These are phyloP conservation scores for Capsicum pubescens DNA, from an alignment of 257 asterid genomes.

Conservation along the genomic window DNA sequence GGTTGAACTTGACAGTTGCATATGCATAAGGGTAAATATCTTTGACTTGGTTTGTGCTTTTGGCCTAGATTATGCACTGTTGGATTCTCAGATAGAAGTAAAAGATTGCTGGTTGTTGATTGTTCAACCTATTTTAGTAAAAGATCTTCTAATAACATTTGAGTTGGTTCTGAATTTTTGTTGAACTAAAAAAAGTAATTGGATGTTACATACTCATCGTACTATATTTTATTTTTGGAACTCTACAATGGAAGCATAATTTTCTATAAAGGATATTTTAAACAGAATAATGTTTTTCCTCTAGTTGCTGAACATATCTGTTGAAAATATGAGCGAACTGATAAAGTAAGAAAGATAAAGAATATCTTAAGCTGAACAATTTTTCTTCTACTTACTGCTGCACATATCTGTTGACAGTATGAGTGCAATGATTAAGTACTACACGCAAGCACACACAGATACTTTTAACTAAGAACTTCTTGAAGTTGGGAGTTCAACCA, in stretches of 20 bases:
- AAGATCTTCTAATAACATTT: not conserved
- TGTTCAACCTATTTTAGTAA: not conserved
- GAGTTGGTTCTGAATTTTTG: not conserved
- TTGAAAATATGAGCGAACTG: too few relatives aligned
- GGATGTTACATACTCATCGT: not conserved
- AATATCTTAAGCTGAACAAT: not conserved
- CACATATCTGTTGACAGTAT: not conserved
- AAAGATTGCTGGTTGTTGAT: not conserved
- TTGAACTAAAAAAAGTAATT: not conserved
- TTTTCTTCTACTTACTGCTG: not conserved
- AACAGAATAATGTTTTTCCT: not conserved
- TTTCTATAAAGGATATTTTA: not conserved
- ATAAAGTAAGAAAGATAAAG: not conserved
- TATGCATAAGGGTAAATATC: not conserved
- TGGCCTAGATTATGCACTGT: not conserved
- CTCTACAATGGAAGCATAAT: not conserved
- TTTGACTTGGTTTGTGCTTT: not conserved
- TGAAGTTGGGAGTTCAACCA: conserved; percentile 51
- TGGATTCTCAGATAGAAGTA: not conserved
- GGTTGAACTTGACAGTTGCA: not conserved
- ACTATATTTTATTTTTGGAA: not conserved
- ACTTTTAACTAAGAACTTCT: not conserved
- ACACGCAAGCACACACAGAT: not conserved
- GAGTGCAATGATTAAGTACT: not conserved
- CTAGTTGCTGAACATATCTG: not conserved